These are phyloP conservation scores for Claviceps citrina DNA, from an alignment of 2,329 filamentous ascomycete species.

Conservation along the genomic window DNA sequence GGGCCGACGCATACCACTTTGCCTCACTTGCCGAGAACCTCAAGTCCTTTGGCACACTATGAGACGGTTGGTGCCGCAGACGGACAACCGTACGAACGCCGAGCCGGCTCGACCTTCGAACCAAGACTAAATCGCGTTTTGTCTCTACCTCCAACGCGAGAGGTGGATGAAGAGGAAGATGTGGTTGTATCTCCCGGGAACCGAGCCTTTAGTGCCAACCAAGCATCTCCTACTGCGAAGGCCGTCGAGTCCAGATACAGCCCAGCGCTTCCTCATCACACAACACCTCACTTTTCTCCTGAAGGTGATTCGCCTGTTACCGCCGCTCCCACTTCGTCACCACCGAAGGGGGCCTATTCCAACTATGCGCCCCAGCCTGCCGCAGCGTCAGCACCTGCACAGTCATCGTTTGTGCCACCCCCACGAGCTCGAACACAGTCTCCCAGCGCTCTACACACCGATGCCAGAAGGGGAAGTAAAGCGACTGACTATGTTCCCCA, in stretches of 20 bases:
- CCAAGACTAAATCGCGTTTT: conserved; percentile 37
- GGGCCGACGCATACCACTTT: conserved; percentile 30
- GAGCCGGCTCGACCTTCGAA: conserved; percentile 39
- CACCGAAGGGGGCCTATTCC: conserved; percentile 38
- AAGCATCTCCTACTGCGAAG: conserved; percentile 10
- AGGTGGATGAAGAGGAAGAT: conserved; percentile 44
- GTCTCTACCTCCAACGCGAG: conserved; percentile 44
- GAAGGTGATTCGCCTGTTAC: conserved; percentile 22
- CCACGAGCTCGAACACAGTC: conserved; percentile 48
- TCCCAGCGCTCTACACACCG: conserved; percentile 32
- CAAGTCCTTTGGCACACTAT: conserved; percentile 50
- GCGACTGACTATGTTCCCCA: conserved; percentile 32
- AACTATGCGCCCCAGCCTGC: conserved; percentile 32
- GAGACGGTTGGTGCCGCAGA: conserved; percentile 36
- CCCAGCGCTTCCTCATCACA: conserved; percentile 23
- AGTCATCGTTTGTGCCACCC: conserved; percentile 34
- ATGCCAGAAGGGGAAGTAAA: conserved; percentile 13
- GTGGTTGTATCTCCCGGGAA: conserved; percentile 9
- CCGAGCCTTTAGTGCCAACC: conserved; percentile 14
- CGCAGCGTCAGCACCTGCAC: conserved; percentile 18
- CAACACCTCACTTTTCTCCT: conserved; percentile 32
- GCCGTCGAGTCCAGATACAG: conserved; percentile 23
- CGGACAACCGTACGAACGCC: conserved; percentile 28
- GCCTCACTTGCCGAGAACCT: conserved; percentile 47
- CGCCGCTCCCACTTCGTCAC: conserved; percentile 30